Evolutionary conservation across 2,329 filamentous ascomycete genomes (phyloP), one percentile per base, ranked within the genome.

Genomic region (Nemania diffusa): DNA sequence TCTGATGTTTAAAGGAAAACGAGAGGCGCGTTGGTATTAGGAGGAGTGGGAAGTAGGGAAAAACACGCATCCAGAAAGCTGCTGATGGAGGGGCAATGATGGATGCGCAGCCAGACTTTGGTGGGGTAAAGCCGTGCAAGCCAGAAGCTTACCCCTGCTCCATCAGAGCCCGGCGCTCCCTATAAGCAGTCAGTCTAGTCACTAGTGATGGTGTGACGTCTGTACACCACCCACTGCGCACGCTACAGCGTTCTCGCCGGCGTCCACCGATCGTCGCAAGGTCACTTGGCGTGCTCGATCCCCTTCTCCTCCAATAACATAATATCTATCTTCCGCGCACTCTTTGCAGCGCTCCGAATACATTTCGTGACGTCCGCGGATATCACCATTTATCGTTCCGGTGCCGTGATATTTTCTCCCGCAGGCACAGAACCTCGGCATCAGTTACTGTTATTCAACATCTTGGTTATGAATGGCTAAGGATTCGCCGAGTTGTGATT

Each of bases 31-130:
- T 58, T 61, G 57, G 56, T 61, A 67, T 60, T 48, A 64, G 24
- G 50, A 62, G 61, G 57, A 55, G 69, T 71, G 70, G 67, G 52
- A 64, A 34, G 62, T 57, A 64, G 53, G 27, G 62, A 70, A 74
- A 74, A 73, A 72, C 66, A 72, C 73, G 71, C 71, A 75, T 69
- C 50, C 9, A 69, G 40, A 63, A 62, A 63, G 69, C 53, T 65
- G 65, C 53, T 58, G 70, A 72, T 73, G 70, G 71, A 73, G 70
- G 71, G 71, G 70, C 69, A 71, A 53, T 55, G 53, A 66, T 50
- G 62, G 53, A 66, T 50, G 62, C 52, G 37, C 34, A 24, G 22
- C 17, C 8, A 50, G 61, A 60, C 46, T n/a, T 68, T 73, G 65
- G 71, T 70, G 71, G 71, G 71, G 70, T 73, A 57, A 64, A 64